phyloP scores from a whole-genome alignment of 169 alveolate genomes.

The Eimeria maxima region DNA sequence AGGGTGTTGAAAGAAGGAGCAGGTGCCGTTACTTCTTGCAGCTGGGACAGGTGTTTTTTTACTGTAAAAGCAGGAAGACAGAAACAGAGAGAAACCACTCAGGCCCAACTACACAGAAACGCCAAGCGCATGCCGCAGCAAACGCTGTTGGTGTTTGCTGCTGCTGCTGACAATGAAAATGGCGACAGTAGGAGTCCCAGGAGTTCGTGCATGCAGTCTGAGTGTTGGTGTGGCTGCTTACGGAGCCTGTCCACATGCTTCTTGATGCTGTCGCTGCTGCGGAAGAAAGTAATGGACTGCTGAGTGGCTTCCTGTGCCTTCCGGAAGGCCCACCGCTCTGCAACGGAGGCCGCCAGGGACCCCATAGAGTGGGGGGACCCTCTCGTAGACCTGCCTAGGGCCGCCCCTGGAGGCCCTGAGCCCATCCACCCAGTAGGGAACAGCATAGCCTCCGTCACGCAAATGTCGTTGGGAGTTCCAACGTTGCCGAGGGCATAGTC shows the following conservation, averaged over 20 bases:
- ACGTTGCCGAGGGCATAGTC: constrained; percentile 18
- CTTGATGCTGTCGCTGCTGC: background rate
- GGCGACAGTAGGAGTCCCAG: no score
- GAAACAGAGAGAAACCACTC: background rate
- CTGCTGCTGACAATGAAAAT: background rate
- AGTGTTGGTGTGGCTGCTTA: background rate
- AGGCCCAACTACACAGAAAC: background rate
- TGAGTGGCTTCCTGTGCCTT: constrained; percentile 1
- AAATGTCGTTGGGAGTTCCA: constrained; percentile 9
- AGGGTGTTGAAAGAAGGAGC: constrained; percentile 37
- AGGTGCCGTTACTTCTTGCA: constrained; percentile 21
- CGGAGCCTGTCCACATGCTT: background rate
- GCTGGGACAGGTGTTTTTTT: background rate
- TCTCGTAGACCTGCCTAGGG: background rate
- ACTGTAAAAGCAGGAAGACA: background rate
- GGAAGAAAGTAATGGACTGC: background rate
- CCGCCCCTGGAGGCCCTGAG: background rate
- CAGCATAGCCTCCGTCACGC: constrained; percentile 42
- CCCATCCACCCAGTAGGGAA: background rate
- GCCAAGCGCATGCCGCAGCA: background rate
- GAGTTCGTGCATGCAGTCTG: no score
- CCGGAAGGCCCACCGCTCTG: constrained; percentile 31
- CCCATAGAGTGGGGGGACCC: constrained; percentile 38
- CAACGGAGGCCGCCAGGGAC: background rate
- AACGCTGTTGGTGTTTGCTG: background rate